These are phyloP conservation scores for Rhynchosporium agropyri DNA, from an alignment of 2,329 filamentous ascomycete genomes.

Conservation along the genomic window DNA sequence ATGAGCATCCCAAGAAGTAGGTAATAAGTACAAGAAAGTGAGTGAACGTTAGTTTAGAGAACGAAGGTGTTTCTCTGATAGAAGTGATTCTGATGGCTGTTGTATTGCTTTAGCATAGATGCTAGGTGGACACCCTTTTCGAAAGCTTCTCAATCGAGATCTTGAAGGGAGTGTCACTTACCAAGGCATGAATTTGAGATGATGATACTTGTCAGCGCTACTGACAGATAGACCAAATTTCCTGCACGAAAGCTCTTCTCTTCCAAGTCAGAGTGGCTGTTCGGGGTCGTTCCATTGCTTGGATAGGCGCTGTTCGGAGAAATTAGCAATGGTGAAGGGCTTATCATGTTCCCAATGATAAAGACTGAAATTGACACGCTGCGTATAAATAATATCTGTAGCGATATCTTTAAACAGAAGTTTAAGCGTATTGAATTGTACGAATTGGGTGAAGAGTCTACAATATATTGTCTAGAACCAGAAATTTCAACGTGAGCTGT, in stretches of 20 bases:
- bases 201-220: conserved; percentile 2
- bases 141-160: too few species aligned
- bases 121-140: not conserved
- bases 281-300: not conserved
- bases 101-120: not conserved
- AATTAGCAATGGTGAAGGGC: not conserved
- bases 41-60: conserved; percentile 6
- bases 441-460: too few species aligned
- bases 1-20: conserved; percentile 19
- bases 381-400: too few species aligned
- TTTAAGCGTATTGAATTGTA: too few species aligned
- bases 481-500: too few species aligned
- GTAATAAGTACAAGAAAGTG: conserved; percentile 16
- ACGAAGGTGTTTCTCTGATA: conserved; percentile 12
- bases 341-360: not conserved
- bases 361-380: too few species aligned
- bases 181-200: conserved; percentile 14
- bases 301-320: not conserved
- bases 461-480: too few species aligned
- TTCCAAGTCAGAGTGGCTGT: not conserved
- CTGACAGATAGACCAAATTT: conserved; percentile 11
- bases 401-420: too few species aligned
- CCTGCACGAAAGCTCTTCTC: not conserved
- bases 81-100: conserved; percentile 8
- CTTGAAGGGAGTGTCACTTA: not conserved